Percentiles rank a stretch among this genome's conserved stretches.
These are phyloP conservation scores for Blastobotrys serpentis DNA, from an alignment of 1,139 yeast genomes.

Conservation along the genomic window DNA sequence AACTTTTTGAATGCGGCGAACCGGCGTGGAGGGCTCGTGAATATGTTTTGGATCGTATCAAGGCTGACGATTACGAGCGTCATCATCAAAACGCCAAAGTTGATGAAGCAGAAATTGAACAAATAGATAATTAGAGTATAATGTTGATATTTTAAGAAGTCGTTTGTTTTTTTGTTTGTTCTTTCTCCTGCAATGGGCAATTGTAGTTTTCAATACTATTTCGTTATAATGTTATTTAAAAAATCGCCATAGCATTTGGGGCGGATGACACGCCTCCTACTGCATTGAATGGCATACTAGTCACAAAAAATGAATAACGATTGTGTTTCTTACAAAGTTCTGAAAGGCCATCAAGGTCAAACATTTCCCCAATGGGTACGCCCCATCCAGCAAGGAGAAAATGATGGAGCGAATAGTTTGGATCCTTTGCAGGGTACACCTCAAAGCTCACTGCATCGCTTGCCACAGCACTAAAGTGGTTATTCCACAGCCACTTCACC, in stretches of 20 bases:
- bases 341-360: conserved; percentile 27
- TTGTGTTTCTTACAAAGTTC: conserved; percentile 23
- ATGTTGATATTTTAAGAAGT: no score
- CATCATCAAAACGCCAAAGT: neutral
- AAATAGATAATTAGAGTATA: neutral
- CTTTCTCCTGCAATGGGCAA: no score
- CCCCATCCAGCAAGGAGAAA: conserved; percentile 26
- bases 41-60: neutral
- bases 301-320: conserved; percentile 21
- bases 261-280: conserved; percentile 17
- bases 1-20: conserved; percentile 17
- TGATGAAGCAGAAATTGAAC: neutral
- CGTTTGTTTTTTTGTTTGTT: conserved; percentile 1
- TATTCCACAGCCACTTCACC: conserved; percentile 30
- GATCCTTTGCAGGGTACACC: conserved; percentile 49
- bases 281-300: conserved; percentile 20
- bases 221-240: conserved; percentile 9
- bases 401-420: conserved; percentile 42
- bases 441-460: conserved; percentile 33
- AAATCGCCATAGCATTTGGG: conserved; percentile 17
- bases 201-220: no score
- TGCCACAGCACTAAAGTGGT: conserved; percentile 33
- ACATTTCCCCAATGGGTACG: conserved; percentile 20
- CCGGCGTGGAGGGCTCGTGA: conserved; percentile 1
- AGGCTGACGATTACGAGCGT: neutral